A percentile compares a stretch with the other conserved stretches of the same genome.
Conservation (phyloP, 164 flowering plant species). For the Berberis thunbergii region DNA sequence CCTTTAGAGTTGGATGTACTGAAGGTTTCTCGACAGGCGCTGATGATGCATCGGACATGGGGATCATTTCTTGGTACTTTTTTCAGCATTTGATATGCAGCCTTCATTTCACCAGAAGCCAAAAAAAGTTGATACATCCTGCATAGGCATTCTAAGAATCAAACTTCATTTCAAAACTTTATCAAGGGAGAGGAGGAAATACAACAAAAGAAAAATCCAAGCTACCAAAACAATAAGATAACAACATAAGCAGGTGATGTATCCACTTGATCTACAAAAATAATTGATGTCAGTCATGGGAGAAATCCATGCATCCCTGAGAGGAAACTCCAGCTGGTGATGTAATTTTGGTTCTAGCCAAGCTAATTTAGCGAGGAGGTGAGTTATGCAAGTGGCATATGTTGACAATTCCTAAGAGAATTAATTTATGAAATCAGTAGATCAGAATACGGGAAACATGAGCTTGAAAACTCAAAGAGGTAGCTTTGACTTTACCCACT, state of each 20-base stretch:
- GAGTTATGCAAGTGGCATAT: background rate
- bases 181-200: background rate
- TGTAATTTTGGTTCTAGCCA: too few relatives aligned
- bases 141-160: slow-evolving; percentile 16
- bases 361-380: too few relatives aligned
- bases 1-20: slow-evolving; percentile 5
- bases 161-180: background rate
- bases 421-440: too few relatives aligned
- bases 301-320: too few relatives aligned
- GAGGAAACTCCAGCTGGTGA: too few relatives aligned
- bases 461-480: too few relatives aligned
- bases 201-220: background rate
- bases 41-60: slow-evolving; percentile 45
- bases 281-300: too few relatives aligned
- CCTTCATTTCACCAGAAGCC: slow-evolving; percentile 46
- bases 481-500: background rate
- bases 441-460: too few relatives aligned
- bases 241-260: too few relatives aligned
- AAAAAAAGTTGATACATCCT: slow-evolving; percentile 84
- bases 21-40: slow-evolving; percentile 32
- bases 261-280: too few relatives aligned
- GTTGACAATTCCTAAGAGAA: too few relatives aligned
- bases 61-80: slow-evolving; percentile 57
- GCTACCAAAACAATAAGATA: too few relatives aligned
- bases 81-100: slow-evolving; percentile 31